Percentiles rank a stretch among this genome's conserved stretches.
phyloP scores from a whole-genome alignment of 2,329 filamentous ascomycete species.

The Ascochyta lentis region DNA sequence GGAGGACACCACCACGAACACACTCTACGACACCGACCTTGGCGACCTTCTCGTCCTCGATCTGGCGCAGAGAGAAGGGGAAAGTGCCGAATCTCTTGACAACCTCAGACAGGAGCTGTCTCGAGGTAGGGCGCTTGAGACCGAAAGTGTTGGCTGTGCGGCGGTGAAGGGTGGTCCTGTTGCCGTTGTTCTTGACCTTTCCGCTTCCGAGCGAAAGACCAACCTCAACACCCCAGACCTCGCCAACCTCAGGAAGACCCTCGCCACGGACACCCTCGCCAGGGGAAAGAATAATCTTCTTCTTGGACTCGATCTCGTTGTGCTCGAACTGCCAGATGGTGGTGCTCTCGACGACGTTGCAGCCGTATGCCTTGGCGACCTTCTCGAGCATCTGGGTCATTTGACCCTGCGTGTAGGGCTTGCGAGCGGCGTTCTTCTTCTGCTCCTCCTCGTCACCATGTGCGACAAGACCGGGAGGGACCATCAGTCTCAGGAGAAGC shows the following conservation, averaged over 20 bases:
- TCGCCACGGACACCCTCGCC: slow-evolving; percentile 90
- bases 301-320: slow-evolving; percentile 96
- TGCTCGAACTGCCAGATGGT: slow-evolving; percentile 96
- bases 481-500: slow-evolving; percentile 86
- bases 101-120: slow-evolving; percentile 90
- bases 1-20: slow-evolving; percentile 88
- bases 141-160: slow-evolving; percentile 90
- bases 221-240: slow-evolving; percentile 98
- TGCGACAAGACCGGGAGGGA: slow-evolving; percentile 86
- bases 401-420: slow-evolving; percentile 82
- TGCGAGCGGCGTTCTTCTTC: slow-evolving; percentile 81
- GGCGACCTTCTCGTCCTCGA: slow-evolving; percentile 93
- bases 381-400: slow-evolving; percentile 91
- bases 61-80: slow-evolving; percentile 95
- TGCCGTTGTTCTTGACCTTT: slow-evolving; percentile 91
- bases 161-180: slow-evolving; percentile 88
- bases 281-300: slow-evolving; percentile 95
- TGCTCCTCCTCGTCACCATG: slow-evolving; percentile 92
- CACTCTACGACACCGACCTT: slow-evolving; percentile 97
- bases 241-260: slow-evolving; percentile 83
- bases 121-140: slow-evolving; percentile 91
- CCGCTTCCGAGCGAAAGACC: slow-evolving; percentile 88
- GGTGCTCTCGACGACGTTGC: slow-evolving; percentile 94
- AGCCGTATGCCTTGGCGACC: slow-evolving; percentile 87
- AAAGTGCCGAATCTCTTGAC: slow-evolving; percentile 98